A percentile compares a stretch with the other conserved stretches of the same genome.
Conservation (phyloP, 768 basidiomycete species). For the Dentipellis fragilis region DNA sequence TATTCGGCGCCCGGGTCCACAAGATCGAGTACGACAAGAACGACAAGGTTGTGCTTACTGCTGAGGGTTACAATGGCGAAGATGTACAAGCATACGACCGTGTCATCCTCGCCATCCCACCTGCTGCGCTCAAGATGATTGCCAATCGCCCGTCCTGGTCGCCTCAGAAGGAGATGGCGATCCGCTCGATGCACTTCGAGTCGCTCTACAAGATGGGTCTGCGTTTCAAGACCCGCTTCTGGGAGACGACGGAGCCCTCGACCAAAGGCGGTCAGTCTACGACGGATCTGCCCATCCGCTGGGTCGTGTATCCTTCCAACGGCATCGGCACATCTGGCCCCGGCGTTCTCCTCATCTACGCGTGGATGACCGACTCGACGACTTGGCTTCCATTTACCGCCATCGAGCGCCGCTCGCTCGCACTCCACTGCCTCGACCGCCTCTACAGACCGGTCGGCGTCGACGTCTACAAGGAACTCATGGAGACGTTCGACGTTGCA, state of each 20-base stretch:
- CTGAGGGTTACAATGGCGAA: neutral
- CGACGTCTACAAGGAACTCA: neutral
- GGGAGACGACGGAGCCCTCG: conserved; percentile 6
- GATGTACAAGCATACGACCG: conserved; percentile 10
- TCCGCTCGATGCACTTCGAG: conserved; percentile 18
- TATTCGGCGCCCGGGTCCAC: conserved; percentile 12
- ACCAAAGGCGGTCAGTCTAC: conserved; percentile 13
- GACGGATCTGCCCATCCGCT: conserved; percentile 13
- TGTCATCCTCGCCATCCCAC: conserved; percentile 16
- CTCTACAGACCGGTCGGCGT: neutral
- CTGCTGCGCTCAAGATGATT: conserved; percentile 17
- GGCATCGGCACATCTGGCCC: conserved; percentile 13
- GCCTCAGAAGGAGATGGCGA: conserved; percentile 14
- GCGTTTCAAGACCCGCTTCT: conserved; percentile 14
- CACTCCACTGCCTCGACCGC: neutral
- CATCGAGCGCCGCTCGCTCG: conserved; percentile 1
- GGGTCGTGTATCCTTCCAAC: conserved; percentile 13
- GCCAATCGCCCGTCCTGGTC: conserved; percentile 14
- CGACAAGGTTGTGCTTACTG: conserved; percentile 5
- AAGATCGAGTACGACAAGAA: conserved; percentile 7
- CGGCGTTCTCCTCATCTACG: conserved; percentile 19
- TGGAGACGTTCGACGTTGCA: conserved; percentile 1
- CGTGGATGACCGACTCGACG: conserved; percentile 19
- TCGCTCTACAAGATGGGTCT: conserved; percentile 17
- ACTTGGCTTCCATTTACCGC: conserved; percentile 15